A percentile compares a stretch with the other conserved stretches of the same genome.
Evolutionary conservation across 2,329 filamentous ascomycete species (phyloP).

Genomic region (Colletotrichum limetticola): DNA sequence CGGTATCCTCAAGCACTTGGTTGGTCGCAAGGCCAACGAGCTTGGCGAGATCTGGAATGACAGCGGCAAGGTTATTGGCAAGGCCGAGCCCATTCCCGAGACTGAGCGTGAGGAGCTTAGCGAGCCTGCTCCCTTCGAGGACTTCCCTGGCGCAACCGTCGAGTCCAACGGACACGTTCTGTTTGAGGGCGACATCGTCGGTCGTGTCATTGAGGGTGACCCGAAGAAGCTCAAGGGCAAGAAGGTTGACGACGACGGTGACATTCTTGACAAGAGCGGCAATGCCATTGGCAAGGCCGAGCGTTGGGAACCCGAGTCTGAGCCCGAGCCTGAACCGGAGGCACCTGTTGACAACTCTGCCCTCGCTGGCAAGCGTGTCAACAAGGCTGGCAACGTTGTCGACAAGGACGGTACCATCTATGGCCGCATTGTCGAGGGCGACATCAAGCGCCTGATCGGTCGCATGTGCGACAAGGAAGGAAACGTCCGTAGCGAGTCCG

Average conservation of each 20-base stretch:
- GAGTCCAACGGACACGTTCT: constrained; percentile 64
- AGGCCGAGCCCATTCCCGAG: constrained; percentile 71
- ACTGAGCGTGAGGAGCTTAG: constrained; percentile 60
- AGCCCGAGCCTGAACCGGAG: constrained; percentile 54
- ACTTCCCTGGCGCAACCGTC: constrained; percentile 65
- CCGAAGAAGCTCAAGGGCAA: constrained; percentile 72
- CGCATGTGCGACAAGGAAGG: constrained; percentile 79
- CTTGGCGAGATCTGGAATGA: constrained; percentile 79
- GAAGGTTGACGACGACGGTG: constrained; percentile 74
- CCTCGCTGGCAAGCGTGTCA: constrained; percentile 76
- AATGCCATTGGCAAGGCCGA: constrained; percentile 76
- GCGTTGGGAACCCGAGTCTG: constrained; percentile 70
- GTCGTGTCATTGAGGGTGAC: constrained; percentile 73
- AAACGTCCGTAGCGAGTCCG: constrained; percentile 78
- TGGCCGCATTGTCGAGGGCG: constrained; percentile 75
- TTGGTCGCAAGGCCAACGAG: constrained; percentile 72
- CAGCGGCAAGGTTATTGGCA: constrained; percentile 73
- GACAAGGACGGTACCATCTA: constrained; percentile 66
- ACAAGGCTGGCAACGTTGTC: constrained; percentile 74
- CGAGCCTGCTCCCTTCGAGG: constrained; percentile 65
- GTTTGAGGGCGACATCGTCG: constrained; percentile 64
- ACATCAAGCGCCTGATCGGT: constrained; percentile 70
- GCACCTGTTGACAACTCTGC: constrained; percentile 66
- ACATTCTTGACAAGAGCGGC: constrained; percentile 74
- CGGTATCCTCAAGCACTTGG: constrained; percentile 71